Base-by-base conservation (phyloP, 768 basidiomycete genomes). In the Polyporus arcularius region DNA sequence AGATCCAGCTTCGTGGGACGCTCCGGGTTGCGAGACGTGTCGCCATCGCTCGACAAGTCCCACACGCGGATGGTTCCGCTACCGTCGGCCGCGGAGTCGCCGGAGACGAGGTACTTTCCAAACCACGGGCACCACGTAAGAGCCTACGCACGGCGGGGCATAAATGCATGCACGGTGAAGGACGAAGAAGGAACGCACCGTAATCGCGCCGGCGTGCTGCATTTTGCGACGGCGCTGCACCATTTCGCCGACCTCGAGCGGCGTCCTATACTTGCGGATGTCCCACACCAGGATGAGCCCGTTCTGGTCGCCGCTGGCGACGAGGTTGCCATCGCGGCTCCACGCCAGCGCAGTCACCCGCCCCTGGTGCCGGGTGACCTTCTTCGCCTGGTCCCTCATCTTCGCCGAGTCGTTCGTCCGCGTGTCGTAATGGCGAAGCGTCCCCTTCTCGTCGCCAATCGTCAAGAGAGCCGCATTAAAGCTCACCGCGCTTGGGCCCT, bases 211-310 rank as follows among this genome's bases (percentile, higher is more conserved):
- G 1, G 74, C 75, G 68, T 93, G 91, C 67, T 88, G 86, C 53
- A 88, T 85, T 72, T 92, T 92, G 67, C 80, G 89, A 70, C 76
- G 82, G 41, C 86, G 71, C 68, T 80, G 77, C 42, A 82, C 73
- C 62, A 81, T 77, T 56, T 85, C 84, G 9, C 85, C 84, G 4
- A 84, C 79, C 35, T 85, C 80, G 10, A 85, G 73, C 0, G 84
- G 84, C 8, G 76, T 71, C 35, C 72, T 74, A 3, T 54, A 56
- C 43, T 81, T 79, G 59, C 86, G 81, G 51, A 76, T 71, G 66
- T 92, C 90, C 92, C 92, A 94, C 63, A 86, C 86, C 68, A 88
- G 86, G 16, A 93, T 85, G 4, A 81, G 81, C 21, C 92, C 91
- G 65, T 83, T 83, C 61, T 86, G 85, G 50, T 92, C 92, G 0